Percentiles rank a stretch among this genome's conserved stretches.
These are phyloP conservation scores for Sordariomycetes sp. DNA, from an alignment of 2,329 filamentous ascomycete genomes.

Conservation along the genomic window DNA sequence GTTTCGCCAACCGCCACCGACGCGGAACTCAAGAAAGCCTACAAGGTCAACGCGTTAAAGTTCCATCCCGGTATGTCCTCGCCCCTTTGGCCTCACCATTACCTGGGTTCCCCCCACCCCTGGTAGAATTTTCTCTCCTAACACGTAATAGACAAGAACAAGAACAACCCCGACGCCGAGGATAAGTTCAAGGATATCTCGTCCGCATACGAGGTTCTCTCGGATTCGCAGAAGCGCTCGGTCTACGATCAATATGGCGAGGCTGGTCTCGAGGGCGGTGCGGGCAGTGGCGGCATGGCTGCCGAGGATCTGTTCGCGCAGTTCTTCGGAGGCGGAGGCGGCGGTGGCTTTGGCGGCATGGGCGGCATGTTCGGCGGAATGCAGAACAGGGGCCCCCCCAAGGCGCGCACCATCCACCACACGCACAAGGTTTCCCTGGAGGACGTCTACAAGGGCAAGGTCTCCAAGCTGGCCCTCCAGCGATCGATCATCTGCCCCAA, in stretches of 20 bases:
- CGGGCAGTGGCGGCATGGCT: slow-evolving; percentile 73
- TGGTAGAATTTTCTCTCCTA: background rate
- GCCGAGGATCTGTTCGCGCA: slow-evolving; percentile 94
- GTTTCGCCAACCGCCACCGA: slow-evolving; percentile 72
- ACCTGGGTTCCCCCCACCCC: no score
- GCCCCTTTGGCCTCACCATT: background rate
- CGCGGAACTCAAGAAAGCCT: slow-evolving; percentile 79
- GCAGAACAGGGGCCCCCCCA: slow-evolving; percentile 67
- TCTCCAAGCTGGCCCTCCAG: slow-evolving; percentile 93
- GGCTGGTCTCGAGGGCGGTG: slow-evolving; percentile 86
- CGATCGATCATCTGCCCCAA: slow-evolving; percentile 95
- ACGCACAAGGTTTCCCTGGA: slow-evolving; percentile 97
- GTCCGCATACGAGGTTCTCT: slow-evolving; percentile 90
- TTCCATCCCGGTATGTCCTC: slow-evolving; percentile 63
- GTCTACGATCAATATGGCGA: slow-evolving; percentile 98
- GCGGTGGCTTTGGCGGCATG: slow-evolving; percentile 40
- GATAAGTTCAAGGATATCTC: slow-evolving; percentile 99
- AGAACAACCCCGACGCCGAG: slow-evolving; percentile 81
- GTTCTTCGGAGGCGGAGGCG: slow-evolving; percentile 82
- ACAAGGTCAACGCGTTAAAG: slow-evolving; percentile 74
- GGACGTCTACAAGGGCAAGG: slow-evolving; percentile 96
- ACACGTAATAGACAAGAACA: slow-evolving; percentile 77
- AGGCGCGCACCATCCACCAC: slow-evolving; percentile 95
- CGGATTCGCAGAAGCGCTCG: slow-evolving; percentile 80
- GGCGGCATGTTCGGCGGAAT: slow-evolving; percentile 74